phyloP scores from a whole-genome alignment of 2,329 filamentous ascomycete genomes.

The Aspergillus felis region DNA sequence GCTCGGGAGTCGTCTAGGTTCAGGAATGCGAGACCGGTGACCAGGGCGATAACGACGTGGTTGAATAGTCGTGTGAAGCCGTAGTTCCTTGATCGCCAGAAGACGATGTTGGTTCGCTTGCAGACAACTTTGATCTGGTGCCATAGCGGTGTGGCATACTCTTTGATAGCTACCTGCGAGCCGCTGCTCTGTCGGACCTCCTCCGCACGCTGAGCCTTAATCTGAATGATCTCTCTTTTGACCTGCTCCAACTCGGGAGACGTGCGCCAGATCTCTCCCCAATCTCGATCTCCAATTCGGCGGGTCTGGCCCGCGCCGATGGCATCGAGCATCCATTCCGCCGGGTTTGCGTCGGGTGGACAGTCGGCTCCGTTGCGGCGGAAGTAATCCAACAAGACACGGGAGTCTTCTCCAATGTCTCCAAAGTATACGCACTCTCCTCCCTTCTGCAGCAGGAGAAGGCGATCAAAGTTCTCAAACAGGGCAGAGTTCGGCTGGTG shows the following conservation, averaged over 20 bases:
- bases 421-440: constrained; percentile 68
- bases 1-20: constrained; percentile 71
- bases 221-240: constrained; percentile 62
- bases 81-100: constrained; percentile 86
- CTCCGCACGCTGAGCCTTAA: constrained; percentile 60
- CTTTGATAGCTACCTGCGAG: constrained; percentile 55
- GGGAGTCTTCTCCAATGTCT: constrained; percentile 58
- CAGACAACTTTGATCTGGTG: constrained; percentile 77
- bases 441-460: constrained; percentile 60
- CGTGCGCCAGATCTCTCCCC: constrained; percentile 74
- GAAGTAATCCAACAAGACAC: constrained; percentile 62
- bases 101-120: constrained; percentile 68
- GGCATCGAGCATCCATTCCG: constrained; percentile 54
- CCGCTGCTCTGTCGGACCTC: constrained; percentile 39
- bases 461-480: constrained; percentile 65
- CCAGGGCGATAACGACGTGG: constrained; percentile 71
- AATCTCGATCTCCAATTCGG: constrained; percentile 70
- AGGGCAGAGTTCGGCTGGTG: constrained; percentile 63
- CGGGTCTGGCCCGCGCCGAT: constrained; percentile 71
- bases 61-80: constrained; percentile 84
- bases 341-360: constrained; percentile 56
- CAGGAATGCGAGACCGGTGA: constrained; percentile 76
- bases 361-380: constrained; percentile 59
- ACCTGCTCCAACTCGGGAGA: constrained; percentile 65
- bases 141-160: constrained; percentile 75